Evolutionary conservation across 2,329 filamentous ascomycete genomes (phyloP).

Genomic region (Trichoderma harzianum): DNA sequence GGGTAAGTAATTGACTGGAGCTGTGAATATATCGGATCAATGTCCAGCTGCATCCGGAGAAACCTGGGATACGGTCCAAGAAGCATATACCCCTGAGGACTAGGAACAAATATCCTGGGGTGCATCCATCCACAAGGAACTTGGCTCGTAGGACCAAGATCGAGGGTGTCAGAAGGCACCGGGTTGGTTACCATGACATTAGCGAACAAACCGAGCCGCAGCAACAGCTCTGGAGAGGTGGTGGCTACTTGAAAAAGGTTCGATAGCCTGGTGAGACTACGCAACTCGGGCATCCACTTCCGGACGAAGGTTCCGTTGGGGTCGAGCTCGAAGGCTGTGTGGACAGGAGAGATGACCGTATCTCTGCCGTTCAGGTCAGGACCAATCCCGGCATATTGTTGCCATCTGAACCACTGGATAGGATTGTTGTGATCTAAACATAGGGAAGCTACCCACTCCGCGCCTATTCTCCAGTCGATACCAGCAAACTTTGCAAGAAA

Average conservation of each 20-base stretch:
- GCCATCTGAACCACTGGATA: conserved; percentile 81
- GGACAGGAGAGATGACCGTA: background rate
- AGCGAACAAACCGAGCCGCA: conserved; percentile 55
- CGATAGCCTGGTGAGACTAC: conserved; percentile 48
- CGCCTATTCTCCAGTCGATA: conserved; percentile 77
- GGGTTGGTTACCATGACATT: conserved; percentile 66
- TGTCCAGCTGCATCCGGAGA: background rate
- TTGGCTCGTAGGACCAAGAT: conserved; percentile 51
- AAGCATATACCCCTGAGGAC: background rate
- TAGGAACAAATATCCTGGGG: background rate
- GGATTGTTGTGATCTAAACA: conserved; percentile 73
- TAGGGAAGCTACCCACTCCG: conserved; percentile 77
- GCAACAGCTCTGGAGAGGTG: conserved; percentile 55
- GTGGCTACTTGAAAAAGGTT: conserved; percentile 71
- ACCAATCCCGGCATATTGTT: conserved; percentile 75
- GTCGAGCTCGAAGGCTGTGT: conserved; percentile 63
- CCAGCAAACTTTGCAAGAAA: conserved; percentile 70
- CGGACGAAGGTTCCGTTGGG: conserved; percentile 64
- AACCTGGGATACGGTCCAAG: background rate
- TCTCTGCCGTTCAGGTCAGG: conserved; percentile 71
- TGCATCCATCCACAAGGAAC: background rate
- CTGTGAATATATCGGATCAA: background rate
- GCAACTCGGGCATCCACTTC: conserved; percentile 69
- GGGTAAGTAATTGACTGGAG: background rate
- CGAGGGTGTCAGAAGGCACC: conserved; percentile 30